These are phyloP conservation scores for Tubosaeta sp. DNA, from an alignment of 768 basidiomycete species.

Conservation along the genomic window DNA sequence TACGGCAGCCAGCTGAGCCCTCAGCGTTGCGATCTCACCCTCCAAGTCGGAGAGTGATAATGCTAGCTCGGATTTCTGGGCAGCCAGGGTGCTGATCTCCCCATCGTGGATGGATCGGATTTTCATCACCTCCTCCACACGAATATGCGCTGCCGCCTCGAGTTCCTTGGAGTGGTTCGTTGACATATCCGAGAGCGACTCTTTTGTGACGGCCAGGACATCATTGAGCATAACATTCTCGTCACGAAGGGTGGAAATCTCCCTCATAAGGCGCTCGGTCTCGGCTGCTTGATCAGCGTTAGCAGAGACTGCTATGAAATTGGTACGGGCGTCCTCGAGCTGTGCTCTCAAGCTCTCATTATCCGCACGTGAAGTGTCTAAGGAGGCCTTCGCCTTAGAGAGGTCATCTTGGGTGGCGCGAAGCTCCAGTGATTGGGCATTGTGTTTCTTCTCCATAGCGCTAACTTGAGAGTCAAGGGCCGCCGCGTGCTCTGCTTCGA, in stretches of 20 bases:
- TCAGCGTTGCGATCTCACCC: conserved; percentile 67
- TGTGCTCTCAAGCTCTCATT: conserved; percentile 55
- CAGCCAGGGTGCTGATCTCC: conserved; percentile 51
- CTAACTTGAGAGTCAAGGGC: conserved; percentile 53
- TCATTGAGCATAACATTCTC: conserved; percentile 65
- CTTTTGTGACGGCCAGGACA: conserved; percentile 63
- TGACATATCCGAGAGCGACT: conserved; percentile 66
- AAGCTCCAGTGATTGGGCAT: conserved; percentile 61
- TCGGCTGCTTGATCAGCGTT: conserved; percentile 51
- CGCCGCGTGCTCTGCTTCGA: conserved; percentile 64
- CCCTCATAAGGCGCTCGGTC: conserved; percentile 50
- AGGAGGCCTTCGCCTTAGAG: conserved; percentile 61
- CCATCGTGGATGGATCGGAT: conserved; percentile 56
- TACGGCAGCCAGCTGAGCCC: conserved; percentile 47
- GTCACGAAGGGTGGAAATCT: conserved; percentile 61
- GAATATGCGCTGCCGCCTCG: conserved; percentile 67
- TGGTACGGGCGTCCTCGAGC: conserved; percentile 57
- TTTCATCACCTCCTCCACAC: conserved; percentile 67
- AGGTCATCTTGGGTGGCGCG: conserved; percentile 86
- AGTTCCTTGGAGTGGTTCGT: conserved; percentile 66
- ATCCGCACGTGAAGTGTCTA: conserved; percentile 51
- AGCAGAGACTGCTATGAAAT: conserved; percentile 37
- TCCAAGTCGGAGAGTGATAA: conserved; percentile 69
- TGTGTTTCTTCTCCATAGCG: conserved; percentile 59
- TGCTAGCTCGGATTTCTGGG: conserved; percentile 60